Conservation (phyloP, 1,284 basidiomycete genomes). For the Entoloma clypeatum region DNA sequence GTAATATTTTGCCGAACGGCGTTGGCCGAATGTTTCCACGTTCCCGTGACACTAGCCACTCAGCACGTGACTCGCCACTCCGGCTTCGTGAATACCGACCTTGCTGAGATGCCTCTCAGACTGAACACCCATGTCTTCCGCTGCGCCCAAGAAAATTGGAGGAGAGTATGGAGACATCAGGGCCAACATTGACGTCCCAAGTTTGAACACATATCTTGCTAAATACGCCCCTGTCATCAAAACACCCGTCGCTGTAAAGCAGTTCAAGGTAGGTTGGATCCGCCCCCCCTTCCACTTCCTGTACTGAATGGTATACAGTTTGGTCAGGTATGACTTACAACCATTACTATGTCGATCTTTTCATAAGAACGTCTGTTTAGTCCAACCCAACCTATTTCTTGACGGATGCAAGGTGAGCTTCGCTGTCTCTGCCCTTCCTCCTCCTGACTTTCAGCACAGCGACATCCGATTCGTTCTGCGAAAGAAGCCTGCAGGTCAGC, state of each 20-base stretch:
- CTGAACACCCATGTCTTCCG: conserved; percentile 37
- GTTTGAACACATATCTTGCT: conserved; percentile 67
- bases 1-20: conserved; percentile 36
- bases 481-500: conserved; percentile 88
- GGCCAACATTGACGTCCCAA: conserved; percentile 62
- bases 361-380: conserved; percentile 33
- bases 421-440: not conserved
- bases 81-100: no score
- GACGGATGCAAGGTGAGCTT: conserved; percentile 61
- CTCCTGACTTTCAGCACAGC: conserved; percentile 30
- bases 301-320: conserved; percentile 44
- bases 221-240: conserved; percentile 54
- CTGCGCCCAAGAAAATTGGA: conserved; percentile 48
- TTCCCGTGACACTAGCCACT: conserved; percentile 9
- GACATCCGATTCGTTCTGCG: conserved; percentile 78
- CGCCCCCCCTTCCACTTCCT: conserved; percentile 7
- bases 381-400: conserved; percentile 96
- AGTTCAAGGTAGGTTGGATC: conserved; percentile 76
- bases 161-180: conserved; percentile 75
- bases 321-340: conserved; percentile 58
- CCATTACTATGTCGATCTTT: conserved; percentile 8
- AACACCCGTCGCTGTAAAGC: conserved; percentile 77
- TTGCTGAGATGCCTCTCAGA: no score
- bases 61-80: not conserved
- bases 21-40: conserved; percentile 33